Conservation (phyloP, 768 basidiomycete species). For the Boletus rufocinnamomeus region DNA sequence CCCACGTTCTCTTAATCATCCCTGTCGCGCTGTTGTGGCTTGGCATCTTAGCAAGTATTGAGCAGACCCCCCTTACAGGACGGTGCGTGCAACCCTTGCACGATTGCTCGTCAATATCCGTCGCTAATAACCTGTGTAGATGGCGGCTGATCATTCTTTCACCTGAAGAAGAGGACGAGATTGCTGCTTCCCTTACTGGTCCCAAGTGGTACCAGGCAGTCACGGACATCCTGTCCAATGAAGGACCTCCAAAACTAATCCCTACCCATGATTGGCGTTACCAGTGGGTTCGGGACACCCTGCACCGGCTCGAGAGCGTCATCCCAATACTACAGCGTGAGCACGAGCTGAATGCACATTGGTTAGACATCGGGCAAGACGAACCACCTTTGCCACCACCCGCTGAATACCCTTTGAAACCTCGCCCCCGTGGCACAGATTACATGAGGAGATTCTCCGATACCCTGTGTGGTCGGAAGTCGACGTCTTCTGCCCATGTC, state of each 20-base stretch:
- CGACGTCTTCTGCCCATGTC: slow-evolving; percentile 49
- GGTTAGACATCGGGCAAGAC: slow-evolving; percentile 53
- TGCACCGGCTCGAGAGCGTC: slow-evolving; percentile 73
- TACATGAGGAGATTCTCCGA: slow-evolving; percentile 61
- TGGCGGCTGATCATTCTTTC: slow-evolving; percentile 88
- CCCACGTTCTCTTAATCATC: slow-evolving; percentile 58
- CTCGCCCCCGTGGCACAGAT: slow-evolving; percentile 78
- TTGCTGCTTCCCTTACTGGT: slow-evolving; percentile 80
- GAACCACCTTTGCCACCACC: slow-evolving; percentile 75
- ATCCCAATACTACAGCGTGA: slow-evolving; percentile 70
- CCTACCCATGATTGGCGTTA: slow-evolving; percentile 87
- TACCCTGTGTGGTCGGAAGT: slow-evolving; percentile 46
- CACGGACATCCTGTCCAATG: slow-evolving; percentile 68
- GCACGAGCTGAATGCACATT: slow-evolving; percentile 52
- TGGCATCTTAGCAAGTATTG: slow-evolving; percentile 70
- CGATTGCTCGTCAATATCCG: background rate
- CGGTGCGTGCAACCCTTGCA: slow-evolving; percentile 50
- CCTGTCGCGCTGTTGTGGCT: slow-evolving; percentile 66
- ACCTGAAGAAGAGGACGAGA: slow-evolving; percentile 90
- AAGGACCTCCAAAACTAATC: slow-evolving; percentile 64
- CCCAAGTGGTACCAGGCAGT: slow-evolving; percentile 87
- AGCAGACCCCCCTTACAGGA: slow-evolving; percentile 83
- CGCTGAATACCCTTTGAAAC: slow-evolving; percentile 75
- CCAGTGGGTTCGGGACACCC: slow-evolving; percentile 78
- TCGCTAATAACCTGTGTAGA: slow-evolving; percentile 40